Evolutionary conservation across 1,284 basidiomycete species (phyloP), one percentile per base, ranked within the genome.

Genomic region (Puccinia sorghi): DNA sequence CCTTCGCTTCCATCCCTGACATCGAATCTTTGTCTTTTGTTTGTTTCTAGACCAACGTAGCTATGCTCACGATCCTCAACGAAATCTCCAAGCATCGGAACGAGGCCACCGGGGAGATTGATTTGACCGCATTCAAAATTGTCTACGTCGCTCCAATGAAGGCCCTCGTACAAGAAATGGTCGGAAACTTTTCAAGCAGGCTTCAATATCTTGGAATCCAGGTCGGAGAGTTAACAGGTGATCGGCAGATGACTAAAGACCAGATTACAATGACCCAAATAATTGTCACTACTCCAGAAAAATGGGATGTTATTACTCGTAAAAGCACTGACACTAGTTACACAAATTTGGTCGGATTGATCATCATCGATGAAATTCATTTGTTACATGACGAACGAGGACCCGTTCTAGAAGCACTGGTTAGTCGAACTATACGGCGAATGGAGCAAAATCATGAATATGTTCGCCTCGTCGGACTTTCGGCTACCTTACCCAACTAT

Each of bases 61-160:
- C 97, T 15, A 94, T 99, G 89, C 88, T 99, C 15, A 90, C 93
- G 0, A 91, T 97, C 81, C 88, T 97, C 20, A 92, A 93, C 83
- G 93, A 96, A 82, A 89, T 97, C 48, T 86, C 88, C 41, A 95
- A 96, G 83, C 90, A 92, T 84, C 90, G 93, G 22, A 90, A 97
- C 83, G 90, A 92, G 79, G 88, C 87, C 12, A 93, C 92, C 0
- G 94, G 93, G 67, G 84, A 87, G n/a, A 93, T 97, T 83, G 93
- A 97, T 83, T 88, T 94, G 46, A 90, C 92, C 82, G 87, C 91
- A 0, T 97, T 98, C 90, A 99, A 99, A 87, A 93, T 98, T 80
- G 91, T 99, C 82, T 99, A 99, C 84, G 90, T 99, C 70, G 96
- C 97, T 0, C 97, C 97, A 0, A 99, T 99, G 97, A 99, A 97